Evolutionary conservation across 139 green algal genomes (phyloP), one percentile per base, ranked within the genome.

Genomic region (Picochlorum sp.): DNA sequence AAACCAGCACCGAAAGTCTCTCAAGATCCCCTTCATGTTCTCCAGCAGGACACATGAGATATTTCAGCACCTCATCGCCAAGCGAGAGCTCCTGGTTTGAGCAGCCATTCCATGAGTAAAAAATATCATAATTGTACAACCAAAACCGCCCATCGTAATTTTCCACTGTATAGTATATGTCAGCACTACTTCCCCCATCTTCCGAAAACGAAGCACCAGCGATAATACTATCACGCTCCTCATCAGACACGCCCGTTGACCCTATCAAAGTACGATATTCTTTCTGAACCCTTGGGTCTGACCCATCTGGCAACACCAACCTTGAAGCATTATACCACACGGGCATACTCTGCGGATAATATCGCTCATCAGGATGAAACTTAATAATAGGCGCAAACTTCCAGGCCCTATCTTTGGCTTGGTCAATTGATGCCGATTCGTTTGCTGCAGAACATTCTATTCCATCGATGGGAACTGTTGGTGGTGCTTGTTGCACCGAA

Each of bases 1-100:
- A 72, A 5, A 72, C 64, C 25, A 72, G 33, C 35, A 72, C 28
- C 0, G 33, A 55, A 2, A 67, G 24, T 8, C 50, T 33, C 45
- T 67, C 45, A 57, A 55, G 67, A 50, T 72, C 64, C 7, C 64
- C 47, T 39, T 72, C 64, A 22, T 72, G 64, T 22, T 59, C 57
- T 3, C 64, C 64, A 3, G 26, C 29, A 25, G 64, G 64, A 47
- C 62, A 64, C 36, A 53, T 53, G 31, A 64, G 14, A 39, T 64
- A 64, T 26, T 64, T 22, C 24, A 41, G 16, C 3, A n/a, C 52
- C 9, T 12, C n/a, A 20, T 36, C 49, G 30, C 61, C 47, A 14
- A 62, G 13, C 13, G 24, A 36, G 8, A 72, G 24, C 22, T 30
- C 64, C n/a, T 67, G 57, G 26, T 72, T 72, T 39, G 45, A 62